Conservation (phyloP, 73 alveolate species). For the Paramecium pentaurelia region DNA sequence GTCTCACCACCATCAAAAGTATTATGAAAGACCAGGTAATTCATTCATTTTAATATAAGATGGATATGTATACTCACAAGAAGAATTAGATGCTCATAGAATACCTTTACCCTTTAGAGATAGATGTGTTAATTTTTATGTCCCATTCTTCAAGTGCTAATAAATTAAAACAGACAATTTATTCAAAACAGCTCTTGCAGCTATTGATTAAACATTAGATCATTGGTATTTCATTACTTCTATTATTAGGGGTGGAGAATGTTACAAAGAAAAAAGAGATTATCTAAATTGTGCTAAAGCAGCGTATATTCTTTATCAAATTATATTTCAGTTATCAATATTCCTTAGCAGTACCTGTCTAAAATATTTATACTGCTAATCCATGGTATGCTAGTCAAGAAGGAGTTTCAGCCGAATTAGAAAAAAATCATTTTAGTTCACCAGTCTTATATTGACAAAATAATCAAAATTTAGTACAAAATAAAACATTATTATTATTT, state of each 20-base stretch:
- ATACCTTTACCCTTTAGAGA: not conserved
- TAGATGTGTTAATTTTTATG: constrained; percentile 28
- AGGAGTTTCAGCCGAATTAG: not conserved
- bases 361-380: not conserved
- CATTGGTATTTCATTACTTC: not conserved
- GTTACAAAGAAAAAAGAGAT: not conserved
- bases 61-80: constrained; percentile 1
- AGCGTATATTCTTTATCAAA: not conserved
- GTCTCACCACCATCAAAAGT: constrained; percentile 36
- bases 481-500: not conserved
- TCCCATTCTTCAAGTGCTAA: not conserved
- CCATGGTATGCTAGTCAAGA: constrained; percentile 11
- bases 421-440: not conserved
- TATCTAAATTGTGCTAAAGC: not conserved
- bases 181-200: not conserved
- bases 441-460: constrained; percentile 33
- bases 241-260: constrained; percentile 42
- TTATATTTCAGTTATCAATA: not conserved
- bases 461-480: not conserved
- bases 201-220: not conserved
- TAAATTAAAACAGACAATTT: not conserved
- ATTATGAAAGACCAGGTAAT: constrained; percentile 34
- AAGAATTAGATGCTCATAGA: constrained; percentile 33
- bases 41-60: not conserved
- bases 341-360: not conserved